A percentile compares a stretch with the other conserved stretches of the same genome.
Conservation (phyloP, 139 green algal genomes). For the Asterochloris sp. region DNA sequence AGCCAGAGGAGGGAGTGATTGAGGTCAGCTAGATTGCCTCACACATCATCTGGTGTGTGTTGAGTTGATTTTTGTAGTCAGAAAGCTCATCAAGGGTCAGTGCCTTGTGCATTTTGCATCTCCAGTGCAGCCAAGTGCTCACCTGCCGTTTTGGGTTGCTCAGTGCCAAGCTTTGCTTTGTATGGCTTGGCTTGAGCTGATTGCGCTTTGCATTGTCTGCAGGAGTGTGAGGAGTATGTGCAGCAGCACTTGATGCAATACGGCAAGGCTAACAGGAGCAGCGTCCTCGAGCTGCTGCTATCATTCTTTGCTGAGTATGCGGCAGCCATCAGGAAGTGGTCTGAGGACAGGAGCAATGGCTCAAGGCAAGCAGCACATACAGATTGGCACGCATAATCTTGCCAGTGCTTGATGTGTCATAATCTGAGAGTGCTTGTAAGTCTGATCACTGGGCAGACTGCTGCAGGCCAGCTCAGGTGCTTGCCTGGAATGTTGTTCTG, state of each 20-base stretch:
- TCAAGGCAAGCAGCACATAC: neutral
- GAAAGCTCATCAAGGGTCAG: neutral
- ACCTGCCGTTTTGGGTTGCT: too few species aligned
- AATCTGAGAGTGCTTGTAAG: too few species aligned
- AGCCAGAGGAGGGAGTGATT: constrained; percentile 18
- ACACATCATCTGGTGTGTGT: too few species aligned
- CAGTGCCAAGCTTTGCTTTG: neutral
- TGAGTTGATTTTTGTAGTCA: neutral
- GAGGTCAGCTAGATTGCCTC: constrained; percentile 4
- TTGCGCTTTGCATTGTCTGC: neutral
- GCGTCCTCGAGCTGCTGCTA: constrained; percentile 29
- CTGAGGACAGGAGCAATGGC: neutral
- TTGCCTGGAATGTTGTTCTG: too few species aligned
- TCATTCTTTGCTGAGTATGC: constrained; percentile 28
- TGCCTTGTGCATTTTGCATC: neutral
- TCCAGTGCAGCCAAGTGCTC: neutral
- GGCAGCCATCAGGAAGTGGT: constrained; percentile 1
- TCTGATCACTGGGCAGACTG: too few species aligned
- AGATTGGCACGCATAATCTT: too few species aligned
- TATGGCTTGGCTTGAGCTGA: neutral
- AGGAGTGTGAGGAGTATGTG: constrained; percentile 4
- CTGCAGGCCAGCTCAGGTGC: too few species aligned
- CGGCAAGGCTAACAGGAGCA: constrained; percentile 22
- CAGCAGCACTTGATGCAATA: neutral
- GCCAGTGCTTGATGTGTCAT: neutral